phyloP scores from a whole-genome alignment of 179 eudicot species.

The Heliamphora pulchella region DNA sequence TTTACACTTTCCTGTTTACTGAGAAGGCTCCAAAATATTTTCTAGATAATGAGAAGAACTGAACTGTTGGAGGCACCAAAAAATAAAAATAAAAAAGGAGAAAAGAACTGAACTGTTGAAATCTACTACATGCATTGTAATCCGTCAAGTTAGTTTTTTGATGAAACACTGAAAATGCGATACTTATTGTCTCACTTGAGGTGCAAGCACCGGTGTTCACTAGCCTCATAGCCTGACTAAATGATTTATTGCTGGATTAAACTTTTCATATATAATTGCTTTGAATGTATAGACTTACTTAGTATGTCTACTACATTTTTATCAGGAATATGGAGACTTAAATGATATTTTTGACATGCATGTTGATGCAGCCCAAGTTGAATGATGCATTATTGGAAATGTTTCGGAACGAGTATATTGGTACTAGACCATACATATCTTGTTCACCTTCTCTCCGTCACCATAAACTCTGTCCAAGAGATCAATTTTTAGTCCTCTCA shows the following conservation, averaged over 20 bases:
- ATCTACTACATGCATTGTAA: background rate
- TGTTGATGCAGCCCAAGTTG: conserved; percentile 69
- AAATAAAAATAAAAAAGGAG: no score
- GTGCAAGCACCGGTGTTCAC: background rate
- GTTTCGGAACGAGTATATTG: conserved; percentile 95
- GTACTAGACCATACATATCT: conserved; percentile 76
- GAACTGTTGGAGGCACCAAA: no score
- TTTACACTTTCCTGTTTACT: background rate
- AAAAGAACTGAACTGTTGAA: background rate
- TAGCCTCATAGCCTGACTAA: background rate
- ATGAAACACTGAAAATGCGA: background rate
- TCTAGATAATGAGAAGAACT: conserved; percentile 4
- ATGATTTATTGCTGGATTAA: background rate
- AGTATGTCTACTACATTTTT: background rate
- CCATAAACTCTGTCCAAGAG: conserved; percentile 71
- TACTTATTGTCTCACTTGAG: background rate
- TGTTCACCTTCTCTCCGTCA: conserved; percentile 83
- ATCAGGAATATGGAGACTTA: conserved; percentile 2
- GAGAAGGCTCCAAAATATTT: background rate
- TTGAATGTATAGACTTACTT: background rate
- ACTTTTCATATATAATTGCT: background rate
- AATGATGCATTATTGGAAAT: conserved; percentile 80
- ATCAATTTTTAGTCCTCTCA: conserved; percentile 91
- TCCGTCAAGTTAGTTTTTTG: background rate
- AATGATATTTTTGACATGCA: conserved; percentile 15